Percentiles rank a stretch among this genome's conserved stretches.
Conservation (phyloP, 495 filamentous ascomycete genomes). For the Xylaria scruposa region DNA sequence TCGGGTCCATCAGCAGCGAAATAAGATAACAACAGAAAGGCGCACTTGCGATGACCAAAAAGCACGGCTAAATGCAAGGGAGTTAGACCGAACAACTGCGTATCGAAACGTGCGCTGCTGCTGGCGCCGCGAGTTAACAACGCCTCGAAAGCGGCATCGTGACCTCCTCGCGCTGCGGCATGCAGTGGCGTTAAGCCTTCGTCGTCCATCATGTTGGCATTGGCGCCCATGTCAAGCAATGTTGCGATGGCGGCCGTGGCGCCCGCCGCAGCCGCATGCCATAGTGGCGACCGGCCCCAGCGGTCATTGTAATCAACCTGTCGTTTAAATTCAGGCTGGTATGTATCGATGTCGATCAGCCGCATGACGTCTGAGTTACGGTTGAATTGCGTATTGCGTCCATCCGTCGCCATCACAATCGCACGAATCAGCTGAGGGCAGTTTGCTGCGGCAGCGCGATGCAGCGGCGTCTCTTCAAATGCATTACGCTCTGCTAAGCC, state of each 20-base stretch:
- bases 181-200: constrained; percentile 3
- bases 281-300: background rate
- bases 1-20: background rate
- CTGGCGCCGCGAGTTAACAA: background rate
- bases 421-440: background rate
- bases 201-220: background rate
- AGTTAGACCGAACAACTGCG: background rate
- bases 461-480: constrained; percentile 1
- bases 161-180: constrained; percentile 1
- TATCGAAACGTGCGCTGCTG: background rate
- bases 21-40: background rate
- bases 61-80: background rate
- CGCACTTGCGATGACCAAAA: constrained; percentile 5
- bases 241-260: background rate
- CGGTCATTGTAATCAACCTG: constrained; percentile 9
- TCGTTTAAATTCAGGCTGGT: background rate
- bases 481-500: background rate
- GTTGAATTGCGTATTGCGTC: background rate
- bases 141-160: background rate
- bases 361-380: background rate
- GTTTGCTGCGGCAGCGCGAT: constrained; percentile 5
- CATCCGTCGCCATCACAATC: background rate
- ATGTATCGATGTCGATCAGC: background rate
- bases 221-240: background rate
- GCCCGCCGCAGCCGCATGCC: background rate